phyloP scores from a whole-genome alignment of 2,329 filamentous ascomycete species.

The Neonectria sp. region DNA sequence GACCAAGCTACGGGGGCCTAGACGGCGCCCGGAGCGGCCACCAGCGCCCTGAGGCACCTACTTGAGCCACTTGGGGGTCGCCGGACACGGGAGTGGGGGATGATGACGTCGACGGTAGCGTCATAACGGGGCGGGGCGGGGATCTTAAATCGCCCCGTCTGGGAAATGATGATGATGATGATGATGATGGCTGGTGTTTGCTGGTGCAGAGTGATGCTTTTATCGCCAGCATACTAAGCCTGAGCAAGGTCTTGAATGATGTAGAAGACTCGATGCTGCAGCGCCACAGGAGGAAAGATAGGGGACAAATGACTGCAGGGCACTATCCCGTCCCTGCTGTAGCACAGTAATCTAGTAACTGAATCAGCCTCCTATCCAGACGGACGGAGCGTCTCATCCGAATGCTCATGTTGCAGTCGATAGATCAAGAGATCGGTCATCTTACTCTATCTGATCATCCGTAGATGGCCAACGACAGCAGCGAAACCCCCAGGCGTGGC shows the following conservation, averaged over 20 bases:
- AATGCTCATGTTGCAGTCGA: background rate
- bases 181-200: background rate
- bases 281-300: background rate
- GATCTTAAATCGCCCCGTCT: slow-evolving; percentile 3
- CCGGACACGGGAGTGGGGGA: slow-evolving; percentile 22
- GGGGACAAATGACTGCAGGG: slow-evolving; percentile 15
- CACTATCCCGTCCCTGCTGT: background rate
- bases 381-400: background rate
- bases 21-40: slow-evolving; percentile 25
- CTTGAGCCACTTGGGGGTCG: slow-evolving; percentile 15
- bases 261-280: background rate
- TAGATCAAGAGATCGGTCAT: background rate
- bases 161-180: slow-evolving; percentile 15
- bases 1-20: slow-evolving; percentile 18
- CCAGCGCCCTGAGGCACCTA: slow-evolving; percentile 15
- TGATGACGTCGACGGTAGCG: slow-evolving; percentile 48
- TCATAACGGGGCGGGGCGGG: slow-evolving; percentile 47
- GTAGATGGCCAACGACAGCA: background rate
- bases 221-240: background rate
- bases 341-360: background rate
- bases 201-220: background rate
- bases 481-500: background rate
- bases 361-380: background rate
- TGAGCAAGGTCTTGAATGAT: background rate
- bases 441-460: slow-evolving; percentile 14